phyloP scores from a whole-genome alignment of 225 moss, liverwort and hornwort genomes.

The Ulota crispa region DNA sequence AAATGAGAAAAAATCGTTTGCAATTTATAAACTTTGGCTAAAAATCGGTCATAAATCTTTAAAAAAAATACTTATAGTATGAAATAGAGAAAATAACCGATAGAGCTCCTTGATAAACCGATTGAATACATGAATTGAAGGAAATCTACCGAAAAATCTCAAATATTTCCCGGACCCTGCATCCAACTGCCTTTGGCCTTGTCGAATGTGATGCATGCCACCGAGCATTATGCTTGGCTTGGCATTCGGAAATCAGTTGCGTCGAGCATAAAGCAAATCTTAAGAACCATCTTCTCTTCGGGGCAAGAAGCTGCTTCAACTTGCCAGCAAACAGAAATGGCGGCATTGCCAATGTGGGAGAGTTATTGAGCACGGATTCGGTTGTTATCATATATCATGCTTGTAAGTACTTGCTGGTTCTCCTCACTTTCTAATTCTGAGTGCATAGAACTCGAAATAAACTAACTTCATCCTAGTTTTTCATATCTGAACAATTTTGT shows the following conservation, averaged over 20 bases:
- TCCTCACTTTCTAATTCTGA: not conserved
- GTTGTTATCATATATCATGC: slow-evolving; percentile 46
- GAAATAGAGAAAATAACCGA: too few relatives aligned
- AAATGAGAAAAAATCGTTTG: too few relatives aligned
- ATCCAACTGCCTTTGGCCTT: slow-evolving; percentile 7
- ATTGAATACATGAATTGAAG: too few relatives aligned
- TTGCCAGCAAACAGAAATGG: slow-evolving; percentile 39
- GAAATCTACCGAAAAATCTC: too few relatives aligned
- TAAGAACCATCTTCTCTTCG: slow-evolving; percentile 5
- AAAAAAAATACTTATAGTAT: too few relatives aligned
- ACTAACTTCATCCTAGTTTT: not conserved
- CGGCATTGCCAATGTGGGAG: slow-evolving; percentile 32
- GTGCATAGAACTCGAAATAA: not conserved
- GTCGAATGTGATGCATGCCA: slow-evolving; percentile 46
- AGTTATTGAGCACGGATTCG: slow-evolving; percentile 14
- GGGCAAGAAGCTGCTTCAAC: slow-evolving; percentile 26
- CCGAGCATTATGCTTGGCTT: slow-evolving; percentile 39
- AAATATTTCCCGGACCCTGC: too few relatives aligned
- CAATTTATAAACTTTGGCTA: too few relatives aligned
- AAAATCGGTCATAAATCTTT: too few relatives aligned
- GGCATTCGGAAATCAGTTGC: slow-evolving; percentile 49
- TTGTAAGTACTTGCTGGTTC: slow-evolving; percentile 28
- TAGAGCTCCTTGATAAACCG: too few relatives aligned
- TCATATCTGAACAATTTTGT: not conserved
- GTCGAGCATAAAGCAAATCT: slow-evolving; percentile 16